These are phyloP conservation scores for Chalciporus piperatus DNA, from an alignment of 768 basidiomycete species.

Conservation along the genomic window DNA sequence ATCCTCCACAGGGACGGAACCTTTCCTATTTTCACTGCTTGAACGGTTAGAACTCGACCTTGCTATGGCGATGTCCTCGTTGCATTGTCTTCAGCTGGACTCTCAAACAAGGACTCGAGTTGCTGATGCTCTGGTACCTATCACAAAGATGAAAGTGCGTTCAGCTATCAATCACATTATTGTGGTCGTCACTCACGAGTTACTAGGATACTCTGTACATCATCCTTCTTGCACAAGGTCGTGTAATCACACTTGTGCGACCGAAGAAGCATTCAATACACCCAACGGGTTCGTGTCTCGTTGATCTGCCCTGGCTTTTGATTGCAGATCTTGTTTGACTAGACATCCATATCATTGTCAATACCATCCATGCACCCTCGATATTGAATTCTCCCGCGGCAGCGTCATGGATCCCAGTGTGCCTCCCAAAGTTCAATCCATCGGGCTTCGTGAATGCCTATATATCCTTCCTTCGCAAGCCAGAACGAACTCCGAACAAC, in stretches of 20 bases:
- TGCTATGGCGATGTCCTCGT: constrained; percentile 75
- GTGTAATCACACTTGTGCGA: constrained; percentile 81
- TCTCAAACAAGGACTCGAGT: constrained; percentile 63
- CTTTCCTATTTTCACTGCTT: constrained; percentile 73
- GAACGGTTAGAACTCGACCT: constrained; percentile 72
- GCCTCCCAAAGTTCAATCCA: constrained; percentile 92
- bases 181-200: not conserved
- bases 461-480: constrained; percentile 63
- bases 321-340: not conserved
- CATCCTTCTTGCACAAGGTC: constrained; percentile 74
- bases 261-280: constrained; percentile 95
- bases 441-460: constrained; percentile 90
- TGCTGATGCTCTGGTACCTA: constrained; percentile 80
- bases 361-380: constrained; percentile 83
- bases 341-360: constrained; percentile 91
- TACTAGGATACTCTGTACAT: constrained; percentile 86
- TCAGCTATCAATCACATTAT: not conserved
- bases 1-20: constrained; percentile 65
- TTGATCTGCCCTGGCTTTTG: not conserved
- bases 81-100: constrained; percentile 79
- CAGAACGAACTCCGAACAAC: constrained; percentile 17
- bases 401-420: constrained; percentile 93
- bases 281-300: constrained; percentile 63
- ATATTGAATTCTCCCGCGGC: constrained; percentile 73
- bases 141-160: constrained; percentile 71